Percentiles rank a stretch among this genome's conserved stretches.
phyloP scores from a whole-genome alignment of 495 filamentous ascomycete genomes.

The Penicillium macrosclerotiorum region DNA sequence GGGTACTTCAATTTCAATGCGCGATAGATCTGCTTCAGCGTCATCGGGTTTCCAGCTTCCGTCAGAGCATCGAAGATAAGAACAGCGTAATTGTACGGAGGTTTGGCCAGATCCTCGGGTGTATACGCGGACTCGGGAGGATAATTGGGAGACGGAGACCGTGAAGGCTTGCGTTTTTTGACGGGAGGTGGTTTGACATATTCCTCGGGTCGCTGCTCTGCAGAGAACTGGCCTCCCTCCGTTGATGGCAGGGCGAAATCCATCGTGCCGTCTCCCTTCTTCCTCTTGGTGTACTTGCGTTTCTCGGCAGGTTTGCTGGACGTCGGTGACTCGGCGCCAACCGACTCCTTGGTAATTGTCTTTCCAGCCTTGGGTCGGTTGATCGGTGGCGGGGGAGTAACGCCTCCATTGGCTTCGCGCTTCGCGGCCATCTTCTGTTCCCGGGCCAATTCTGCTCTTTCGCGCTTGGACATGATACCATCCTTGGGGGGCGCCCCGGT shows the following conservation, averaged over 20 bases:
- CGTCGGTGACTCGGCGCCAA: conserved; percentile 52
- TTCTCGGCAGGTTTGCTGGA: conserved; percentile 59
- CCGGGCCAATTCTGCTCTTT: conserved; percentile 64
- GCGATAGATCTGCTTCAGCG: conserved; percentile 91
- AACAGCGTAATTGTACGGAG: conserved; percentile 80
- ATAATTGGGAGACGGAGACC: conserved; percentile 70
- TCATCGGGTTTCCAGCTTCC: conserved; percentile 67
- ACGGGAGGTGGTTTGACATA: conserved; percentile 46
- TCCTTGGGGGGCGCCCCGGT: conserved; percentile 89
- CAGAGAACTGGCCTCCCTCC: conserved; percentile 45
- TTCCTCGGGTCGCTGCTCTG: conserved; percentile 43
- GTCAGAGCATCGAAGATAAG: conserved; percentile 88
- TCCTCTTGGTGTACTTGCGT: conserved; percentile 75
- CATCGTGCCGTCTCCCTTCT: conserved; percentile 54
- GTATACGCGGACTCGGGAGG: conserved; percentile 74
- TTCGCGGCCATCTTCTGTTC: conserved; percentile 54
- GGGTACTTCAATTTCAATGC: conserved; percentile 85
- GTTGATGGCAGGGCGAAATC: conserved; percentile 44
- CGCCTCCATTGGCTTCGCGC: conserved; percentile 44
- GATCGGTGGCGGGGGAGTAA: conserved; percentile 39
- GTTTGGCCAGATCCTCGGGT: conserved; percentile 81
- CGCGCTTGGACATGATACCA: conserved; percentile 88
- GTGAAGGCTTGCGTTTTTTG: conserved; percentile 55
- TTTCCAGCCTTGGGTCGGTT: conserved; percentile 57
- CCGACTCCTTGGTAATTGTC: conserved; percentile 34